Evolutionary conservation across 75 land plant species (phyloP), one percentile per base, ranked within the genome.

Genomic region (Cunninghamia lanceolata): DNA sequence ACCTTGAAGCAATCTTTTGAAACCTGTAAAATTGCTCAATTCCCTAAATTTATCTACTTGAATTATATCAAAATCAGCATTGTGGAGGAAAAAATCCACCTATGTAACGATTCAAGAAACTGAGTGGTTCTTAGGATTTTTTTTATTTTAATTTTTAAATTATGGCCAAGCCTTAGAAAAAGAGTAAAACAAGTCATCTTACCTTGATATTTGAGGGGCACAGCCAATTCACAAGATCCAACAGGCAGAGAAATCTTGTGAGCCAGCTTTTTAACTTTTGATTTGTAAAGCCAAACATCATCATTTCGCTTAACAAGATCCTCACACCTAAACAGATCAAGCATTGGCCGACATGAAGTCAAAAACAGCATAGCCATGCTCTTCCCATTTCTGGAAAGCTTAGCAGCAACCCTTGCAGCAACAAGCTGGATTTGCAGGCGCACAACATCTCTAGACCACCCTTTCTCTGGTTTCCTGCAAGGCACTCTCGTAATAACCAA

Each of bases 201-300:
- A 94, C 96, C 95, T 91, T 89, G 35, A 19, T 36, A 71, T 90
- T 93, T 91, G 4, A 94, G 53, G 0, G 95, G 92, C 85, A 94
- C 46, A 21, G 99, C 89, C 85, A 98, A 88, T 71, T 92, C 83
- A 84, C 99, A 98, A 3, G 98, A 95, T 7, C 99, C 99, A 32
- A 94, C 90, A 4, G 99, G 99, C 88, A 96, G 82, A 0, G 84
- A 35, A 16, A 96, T 53, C 83, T 93, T 92, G 81, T 91, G 86
- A 85, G 93, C 90, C 81, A 98, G 85, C 80, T 85, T 93, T 21
- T 53, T 82, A 54, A 82, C 82, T 45, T 94, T 87, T 43, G 92
- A 88, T 78, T 56, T 79, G 79, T 86, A 98, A 30, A 93, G 79
- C 98, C 99, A 96, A 91, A 90, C 89, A 39, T 90, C 88, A 17